phyloP scores from a whole-genome alignment of 2,329 filamentous ascomycete species.

The Pseudogymnoascus sp. region DNA sequence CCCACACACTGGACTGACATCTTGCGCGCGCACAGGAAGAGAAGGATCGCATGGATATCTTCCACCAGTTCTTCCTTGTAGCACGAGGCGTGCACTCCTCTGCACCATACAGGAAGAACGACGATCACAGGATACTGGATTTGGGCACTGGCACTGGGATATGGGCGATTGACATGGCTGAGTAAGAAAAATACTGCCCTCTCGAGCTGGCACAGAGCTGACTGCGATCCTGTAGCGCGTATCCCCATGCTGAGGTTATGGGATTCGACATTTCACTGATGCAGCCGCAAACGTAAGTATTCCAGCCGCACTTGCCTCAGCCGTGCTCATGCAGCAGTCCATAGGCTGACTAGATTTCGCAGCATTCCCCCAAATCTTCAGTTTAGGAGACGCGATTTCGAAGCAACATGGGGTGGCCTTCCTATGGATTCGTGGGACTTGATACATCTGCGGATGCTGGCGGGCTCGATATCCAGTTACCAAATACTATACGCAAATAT shows the following conservation, averaged over 20 bases:
- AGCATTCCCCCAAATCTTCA: conserved; percentile 67
- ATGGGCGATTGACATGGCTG: conserved; percentile 82
- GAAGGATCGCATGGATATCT: conserved; percentile 72
- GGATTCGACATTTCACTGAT: conserved; percentile 58
- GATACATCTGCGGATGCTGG: conserved; percentile 74
- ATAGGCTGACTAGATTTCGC: conserved; percentile 25
- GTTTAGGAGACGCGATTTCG: conserved; percentile 70
- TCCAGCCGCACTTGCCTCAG: conserved; percentile 32
- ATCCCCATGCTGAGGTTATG: conserved; percentile 51
- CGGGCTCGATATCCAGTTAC: conserved; percentile 75
- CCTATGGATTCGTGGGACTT: conserved; percentile 52
- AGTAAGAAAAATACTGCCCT: conserved; percentile 46
- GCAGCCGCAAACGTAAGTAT: conserved; percentile 48
- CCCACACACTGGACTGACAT: conserved; percentile 15
- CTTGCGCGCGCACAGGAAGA: conserved; percentile 47
- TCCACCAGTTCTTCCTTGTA: conserved; percentile 69
- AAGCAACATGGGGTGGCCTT: conserved; percentile 59
- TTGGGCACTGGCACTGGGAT: conserved; percentile 85
- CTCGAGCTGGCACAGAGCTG: conserved; percentile 10
- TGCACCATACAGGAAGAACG: conserved; percentile 31
- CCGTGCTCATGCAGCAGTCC: conserved; percentile 27
- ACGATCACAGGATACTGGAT: conserved; percentile 47
- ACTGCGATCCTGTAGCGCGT: conserved; percentile 37
- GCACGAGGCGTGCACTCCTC: conserved; percentile 45
- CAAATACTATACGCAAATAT: conserved; percentile 64